Conservation (phyloP, 2,329 filamentous ascomycete genomes). For the Botrytis squamosa region DNA sequence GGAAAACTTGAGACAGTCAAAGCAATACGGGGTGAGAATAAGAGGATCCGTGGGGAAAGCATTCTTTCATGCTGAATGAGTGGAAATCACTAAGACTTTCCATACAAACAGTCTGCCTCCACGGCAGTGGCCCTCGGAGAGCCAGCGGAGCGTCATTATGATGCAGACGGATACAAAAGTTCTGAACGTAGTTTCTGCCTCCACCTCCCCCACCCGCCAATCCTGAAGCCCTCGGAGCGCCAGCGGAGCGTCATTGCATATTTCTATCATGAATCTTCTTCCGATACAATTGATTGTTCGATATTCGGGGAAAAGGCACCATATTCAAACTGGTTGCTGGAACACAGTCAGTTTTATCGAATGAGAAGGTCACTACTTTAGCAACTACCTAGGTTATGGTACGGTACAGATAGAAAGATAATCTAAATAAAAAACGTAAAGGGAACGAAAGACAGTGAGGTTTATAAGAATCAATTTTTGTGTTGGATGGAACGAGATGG, state of each 20-base stretch:
- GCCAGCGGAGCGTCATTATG: not conserved
- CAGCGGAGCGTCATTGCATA: not conserved
- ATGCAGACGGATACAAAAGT: no score
- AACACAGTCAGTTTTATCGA: not conserved
- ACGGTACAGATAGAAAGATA: not conserved
- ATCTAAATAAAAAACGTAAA: not conserved
- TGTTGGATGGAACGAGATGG: not conserved
- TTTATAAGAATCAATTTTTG: no score
- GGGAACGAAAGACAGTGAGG: rapidly evolving
- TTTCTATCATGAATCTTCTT: not conserved
- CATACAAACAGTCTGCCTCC: not conserved
- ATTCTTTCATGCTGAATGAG: not conserved
- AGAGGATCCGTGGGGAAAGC: not conserved
- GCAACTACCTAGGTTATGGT: not conserved
- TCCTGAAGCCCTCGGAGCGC: not conserved
- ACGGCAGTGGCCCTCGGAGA: not conserved
- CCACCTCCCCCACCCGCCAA: no score
- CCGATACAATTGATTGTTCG: not conserved
- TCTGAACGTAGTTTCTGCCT: no score
- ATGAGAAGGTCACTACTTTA: not conserved
- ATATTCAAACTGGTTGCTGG: no score
- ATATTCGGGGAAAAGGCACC: not conserved
- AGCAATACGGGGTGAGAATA: not conserved
- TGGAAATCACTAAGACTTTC: not conserved
- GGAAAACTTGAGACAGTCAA: not conserved